phyloP scores from a whole-genome alignment of 371 early-diverging fungal species.

The Lichtheimia ornata region DNA sequence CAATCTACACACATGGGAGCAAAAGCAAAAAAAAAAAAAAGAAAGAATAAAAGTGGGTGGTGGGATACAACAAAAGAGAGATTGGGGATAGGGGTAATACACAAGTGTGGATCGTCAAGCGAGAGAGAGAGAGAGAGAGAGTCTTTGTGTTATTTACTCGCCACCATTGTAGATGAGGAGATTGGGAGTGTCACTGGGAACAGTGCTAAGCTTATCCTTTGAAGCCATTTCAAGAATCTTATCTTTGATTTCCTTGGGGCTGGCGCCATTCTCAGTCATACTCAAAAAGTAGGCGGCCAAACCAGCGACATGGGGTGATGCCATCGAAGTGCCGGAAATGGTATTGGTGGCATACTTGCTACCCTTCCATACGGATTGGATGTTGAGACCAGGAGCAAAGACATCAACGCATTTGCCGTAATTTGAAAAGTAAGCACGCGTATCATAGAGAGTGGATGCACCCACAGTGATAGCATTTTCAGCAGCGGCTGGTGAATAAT shows the following conservation, averaged over 20 bases:
- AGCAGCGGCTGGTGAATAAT: constrained; percentile 90
- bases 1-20: too few species aligned
- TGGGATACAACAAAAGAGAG: not conserved
- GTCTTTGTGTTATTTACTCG: not conserved
- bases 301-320: constrained; percentile 97
- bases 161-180: constrained; percentile 73
- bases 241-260: constrained; percentile 82
- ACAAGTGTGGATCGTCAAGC: not conserved
- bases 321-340: constrained; percentile 98
- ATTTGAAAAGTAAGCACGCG: constrained; percentile 90
- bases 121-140: not conserved
- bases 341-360: constrained; percentile 71
- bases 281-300: constrained; percentile 85
- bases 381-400: constrained; percentile 92
- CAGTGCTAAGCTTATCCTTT: constrained; percentile 61
- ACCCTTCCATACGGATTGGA: constrained; percentile 88
- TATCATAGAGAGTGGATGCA: constrained; percentile 80
- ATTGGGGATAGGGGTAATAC: not conserved
- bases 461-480: constrained; percentile 95
- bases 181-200: constrained; percentile 78
- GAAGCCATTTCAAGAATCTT: constrained; percentile 70
- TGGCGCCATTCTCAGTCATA: constrained; percentile 54
- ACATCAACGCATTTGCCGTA: constrained; percentile 89
- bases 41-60: too few species aligned
- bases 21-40: too few species aligned